A percentile compares a stretch with the other conserved stretches of the same genome.
Evolutionary conservation across 441 rosid species (phyloP).

Genomic region (Omphalea diandra): DNA sequence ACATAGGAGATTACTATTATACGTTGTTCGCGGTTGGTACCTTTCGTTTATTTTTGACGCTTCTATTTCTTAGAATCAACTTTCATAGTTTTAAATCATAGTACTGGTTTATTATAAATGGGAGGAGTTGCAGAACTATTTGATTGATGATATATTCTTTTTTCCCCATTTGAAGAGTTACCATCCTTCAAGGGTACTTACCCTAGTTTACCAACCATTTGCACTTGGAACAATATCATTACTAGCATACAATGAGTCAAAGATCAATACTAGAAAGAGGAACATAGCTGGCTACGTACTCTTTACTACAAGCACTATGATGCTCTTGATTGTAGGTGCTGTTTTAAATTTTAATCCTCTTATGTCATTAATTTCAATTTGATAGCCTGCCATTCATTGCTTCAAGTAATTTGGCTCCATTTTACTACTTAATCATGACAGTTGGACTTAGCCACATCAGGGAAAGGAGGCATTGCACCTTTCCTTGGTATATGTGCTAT

Average conservation of each 20-base stretch:
- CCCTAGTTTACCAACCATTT: conserved; percentile 79
- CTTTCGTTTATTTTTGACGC: background rate
- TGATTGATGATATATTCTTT: background rate
- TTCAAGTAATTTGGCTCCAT: background rate
- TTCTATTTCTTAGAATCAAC: background rate
- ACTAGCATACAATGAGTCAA: conserved; percentile 57
- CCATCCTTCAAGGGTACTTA: conserved; percentile 84
- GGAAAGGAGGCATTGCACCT: conserved; percentile 66
- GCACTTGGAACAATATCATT: conserved; percentile 52
- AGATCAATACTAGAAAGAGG: conserved; percentile 51
- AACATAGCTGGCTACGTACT: conserved; percentile 52
- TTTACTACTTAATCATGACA: conserved; percentile 21
- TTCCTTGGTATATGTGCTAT: conserved; percentile 55
- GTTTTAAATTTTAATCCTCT: background rate
- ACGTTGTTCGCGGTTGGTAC: conserved; percentile 49
- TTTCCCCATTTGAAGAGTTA: conserved; percentile 39
- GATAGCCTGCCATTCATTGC: background rate
- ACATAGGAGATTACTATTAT: conserved; percentile 71
- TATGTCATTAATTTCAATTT: background rate
- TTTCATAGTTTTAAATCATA: too few relatives aligned
- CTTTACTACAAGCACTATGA: conserved; percentile 50
- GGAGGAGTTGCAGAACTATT: background rate
- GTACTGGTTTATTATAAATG: too few relatives aligned
- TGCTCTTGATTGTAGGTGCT: conserved; percentile 63
- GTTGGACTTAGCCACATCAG: conserved; percentile 68